These are phyloP conservation scores for Candida coleopterorum DNA, from an alignment of 805 yeast species.

Conservation along the genomic window DNA sequence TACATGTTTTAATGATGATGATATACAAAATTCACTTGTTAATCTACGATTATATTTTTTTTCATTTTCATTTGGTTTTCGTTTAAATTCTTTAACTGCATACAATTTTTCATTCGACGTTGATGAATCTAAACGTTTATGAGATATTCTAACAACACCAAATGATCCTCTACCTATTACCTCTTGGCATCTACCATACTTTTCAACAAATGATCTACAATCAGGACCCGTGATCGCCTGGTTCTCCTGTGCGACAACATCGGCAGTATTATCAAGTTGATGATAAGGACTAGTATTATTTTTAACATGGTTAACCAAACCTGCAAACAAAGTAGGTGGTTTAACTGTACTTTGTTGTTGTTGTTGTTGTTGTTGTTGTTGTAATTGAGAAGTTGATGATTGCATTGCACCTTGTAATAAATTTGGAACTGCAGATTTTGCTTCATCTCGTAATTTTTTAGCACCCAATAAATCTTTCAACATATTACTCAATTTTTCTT, in stretches of 20 bases:
- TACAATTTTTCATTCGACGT: constrained; percentile 42
- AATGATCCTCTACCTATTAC: constrained; percentile 91
- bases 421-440: constrained; percentile 70
- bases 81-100: constrained; percentile 85
- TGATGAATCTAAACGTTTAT: constrained; percentile 44
- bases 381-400: constrained; percentile 8
- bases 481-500: constrained; percentile 72
- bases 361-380: constrained; percentile 7
- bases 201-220: constrained; percentile 65
- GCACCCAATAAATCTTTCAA: constrained; percentile 73
- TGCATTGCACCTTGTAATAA: constrained; percentile 23
- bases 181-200: constrained; percentile 93
- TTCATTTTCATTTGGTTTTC: constrained; percentile 55
- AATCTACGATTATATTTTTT: constrained; percentile 67
- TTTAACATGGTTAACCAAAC: constrained; percentile 57
- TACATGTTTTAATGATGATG: constrained; percentile 70
- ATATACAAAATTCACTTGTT: constrained; percentile 78
- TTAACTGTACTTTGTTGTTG: constrained; percentile 11
- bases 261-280: constrained; percentile 3
- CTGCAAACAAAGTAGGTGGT: constrained; percentile 72
- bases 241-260: constrained; percentile 3
- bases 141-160: constrained; percentile 89
- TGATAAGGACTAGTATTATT: constrained; percentile 17
- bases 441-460: constrained; percentile 63
- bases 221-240: constrained; percentile 23